These are phyloP conservation scores for Daldinia concentrica DNA, from an alignment of 495 filamentous ascomycete genomes.

Conservation along the genomic window DNA sequence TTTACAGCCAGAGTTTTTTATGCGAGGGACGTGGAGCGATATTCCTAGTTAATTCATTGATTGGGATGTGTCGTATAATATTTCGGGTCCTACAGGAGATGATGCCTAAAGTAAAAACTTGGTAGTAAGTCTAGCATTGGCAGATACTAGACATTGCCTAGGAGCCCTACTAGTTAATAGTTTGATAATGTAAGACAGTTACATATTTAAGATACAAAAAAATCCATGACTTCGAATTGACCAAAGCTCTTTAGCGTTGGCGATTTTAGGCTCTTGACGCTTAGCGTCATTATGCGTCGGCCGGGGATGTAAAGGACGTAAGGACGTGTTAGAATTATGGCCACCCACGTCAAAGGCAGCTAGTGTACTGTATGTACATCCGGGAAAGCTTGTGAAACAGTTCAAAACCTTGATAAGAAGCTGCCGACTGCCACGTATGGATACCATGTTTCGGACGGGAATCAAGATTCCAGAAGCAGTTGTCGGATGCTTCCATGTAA, in stretches of 20 bases:
- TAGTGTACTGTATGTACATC: no score
- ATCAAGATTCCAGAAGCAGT: constrained; percentile 13
- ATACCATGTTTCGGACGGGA: background rate
- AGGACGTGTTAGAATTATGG: constrained; percentile 2
- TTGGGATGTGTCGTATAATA: background rate
- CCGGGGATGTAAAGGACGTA: background rate
- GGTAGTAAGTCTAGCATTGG: no score
- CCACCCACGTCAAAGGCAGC: constrained; percentile 10
- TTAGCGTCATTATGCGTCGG: constrained; percentile 16
- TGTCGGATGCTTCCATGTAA: background rate
- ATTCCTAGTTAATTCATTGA: background rate
- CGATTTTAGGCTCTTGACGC: constrained; percentile 1
- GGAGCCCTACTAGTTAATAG: no score
- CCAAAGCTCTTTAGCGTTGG: constrained; percentile 2
- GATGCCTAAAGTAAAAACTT: background rate
- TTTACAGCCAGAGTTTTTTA: background rate
- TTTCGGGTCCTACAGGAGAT: background rate
- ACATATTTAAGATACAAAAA: background rate
- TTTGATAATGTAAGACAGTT: no score
- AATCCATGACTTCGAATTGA: background rate
- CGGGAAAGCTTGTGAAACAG: constrained; percentile 6
- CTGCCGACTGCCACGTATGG: constrained; percentile 12
- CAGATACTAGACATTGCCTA: background rate
- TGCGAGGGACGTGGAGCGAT: background rate
- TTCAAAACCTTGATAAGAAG: background rate